Base-by-base conservation (phyloP, 495 filamentous ascomycete species). In the Coniosporium apollinis region DNA sequence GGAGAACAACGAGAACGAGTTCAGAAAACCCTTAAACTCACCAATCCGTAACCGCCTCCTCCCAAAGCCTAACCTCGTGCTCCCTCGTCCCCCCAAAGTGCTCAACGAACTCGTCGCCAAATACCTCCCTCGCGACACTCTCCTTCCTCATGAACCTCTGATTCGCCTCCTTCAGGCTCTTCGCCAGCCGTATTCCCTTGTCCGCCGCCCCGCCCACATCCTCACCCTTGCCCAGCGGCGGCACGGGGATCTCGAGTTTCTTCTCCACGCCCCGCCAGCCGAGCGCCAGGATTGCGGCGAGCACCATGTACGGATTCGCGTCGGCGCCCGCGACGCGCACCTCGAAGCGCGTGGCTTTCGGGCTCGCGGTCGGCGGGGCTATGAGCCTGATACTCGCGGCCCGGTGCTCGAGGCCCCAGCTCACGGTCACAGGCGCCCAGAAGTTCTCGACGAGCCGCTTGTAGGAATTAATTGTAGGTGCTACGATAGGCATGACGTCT, bases 381-480 rank as follows among this genome's bases (percentile, higher is more conserved):
- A 96, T 94, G 16, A 97, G 53, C 5, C 91, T 69, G 37, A 97
- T 79, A 0, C 81, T 91, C 0, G 89, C 89, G 1, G 84, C 84
- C 25, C 89, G 80, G 46, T 97, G 89, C 54, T 96, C 89, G 5
- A 94, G 55, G 1, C 91, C 89, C 91, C 89, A 97, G 2, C 81
- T 91, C 1, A 94, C 89, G 0, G 85, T 94, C 4, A 97, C 87
- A 0, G 89, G 89, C 0, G 89, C 89, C 91, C 91, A 96, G 59
- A 93, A 94, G 53, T 96, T 96, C 64, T 97, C 89, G 8, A 97
- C 89, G 1, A 97, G 67, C 1, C 91, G 76, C 53, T 97, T 97
- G 62, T 96, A 97, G 41, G 79, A 86, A 58, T 97, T 97, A 53
- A 97, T 69, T 4, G 83, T 97, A 1, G 89, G 89, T 2, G 86